Evolutionary conservation across 108 stramenopile species (phyloP), one percentile per base, ranked within the genome.

Genomic region (Skeletonema tropicum): DNA sequence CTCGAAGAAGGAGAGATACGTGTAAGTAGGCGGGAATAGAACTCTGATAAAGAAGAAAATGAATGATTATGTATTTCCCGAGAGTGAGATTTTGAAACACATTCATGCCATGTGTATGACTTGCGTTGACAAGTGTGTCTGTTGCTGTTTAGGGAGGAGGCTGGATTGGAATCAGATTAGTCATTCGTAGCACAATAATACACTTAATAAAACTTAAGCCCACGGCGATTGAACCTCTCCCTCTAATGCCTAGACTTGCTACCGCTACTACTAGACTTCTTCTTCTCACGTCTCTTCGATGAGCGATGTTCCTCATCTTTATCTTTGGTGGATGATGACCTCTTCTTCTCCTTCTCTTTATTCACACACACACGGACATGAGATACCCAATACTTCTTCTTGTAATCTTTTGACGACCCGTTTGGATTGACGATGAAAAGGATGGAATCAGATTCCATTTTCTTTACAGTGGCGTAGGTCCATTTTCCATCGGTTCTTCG

Each of bases 401-500:
- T 73, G 55, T 74, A 74, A 49, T 60, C 63, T 61, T 80, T 80
- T 1, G 79, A 74, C 25, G 79, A 80, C 25, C 79, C 79, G 15
- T 68, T 60, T 30, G 57, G 35, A 49, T 80, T 80, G 7, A 80
- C 79, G 36, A 67, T 74, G 79, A 80, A 80, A 45, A 42, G 65
- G 25, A 80, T 80, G 1, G 62, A 38, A 33, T 73, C 45, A 59
- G 52, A 48, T 3, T 68, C 65, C 14, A 71, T 72, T 52, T 80
- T 49, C 4, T 68, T 70, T 19, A 64, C 73, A 23, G 74, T 39
- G 32, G 79, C 73, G 58, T 80, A 80, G 8, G 79, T 80, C 79
- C 79, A 80, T 13, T 33, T 64, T 60, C 79, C 79, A 68, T 80
- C 79, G 10, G 79, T 69, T 55, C 79, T 35, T 33, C 79, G 64